These are phyloP conservation scores for Corymbia maculata DNA, from an alignment of 345 rosid species.

Conservation along the genomic window DNA sequence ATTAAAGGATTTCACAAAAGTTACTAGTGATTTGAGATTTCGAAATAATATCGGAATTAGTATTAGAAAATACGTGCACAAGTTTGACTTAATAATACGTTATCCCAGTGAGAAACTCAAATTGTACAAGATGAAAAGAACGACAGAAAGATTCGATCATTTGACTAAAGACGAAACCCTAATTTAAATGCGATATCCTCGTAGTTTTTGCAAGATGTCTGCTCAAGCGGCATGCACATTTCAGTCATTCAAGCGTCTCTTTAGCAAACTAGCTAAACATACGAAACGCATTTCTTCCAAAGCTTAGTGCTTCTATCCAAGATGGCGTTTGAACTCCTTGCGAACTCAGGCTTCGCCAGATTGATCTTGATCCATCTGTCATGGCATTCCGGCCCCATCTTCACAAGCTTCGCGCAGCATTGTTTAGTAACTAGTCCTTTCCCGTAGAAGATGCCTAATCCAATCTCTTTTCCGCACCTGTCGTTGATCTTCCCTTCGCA, in stretches of 20 bases:
- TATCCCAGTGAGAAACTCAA: too few species aligned
- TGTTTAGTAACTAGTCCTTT: not conserved
- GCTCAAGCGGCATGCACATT: not conserved
- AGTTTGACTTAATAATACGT: not conserved
- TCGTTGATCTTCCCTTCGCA: not conserved
- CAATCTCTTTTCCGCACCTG: not conserved
- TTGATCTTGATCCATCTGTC: not conserved
- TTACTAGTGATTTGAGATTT: not conserved
- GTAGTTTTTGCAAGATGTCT: not conserved
- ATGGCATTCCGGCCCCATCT: not conserved
- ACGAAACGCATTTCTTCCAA: not conserved
- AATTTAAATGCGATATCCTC: too few species aligned
- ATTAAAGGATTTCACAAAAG: not conserved
- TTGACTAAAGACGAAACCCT: too few species aligned
- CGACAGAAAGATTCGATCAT: too few species aligned
- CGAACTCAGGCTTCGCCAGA: not conserved
- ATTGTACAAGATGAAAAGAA: too few species aligned
- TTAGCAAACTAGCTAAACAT: not conserved
- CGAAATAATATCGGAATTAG: not conserved
- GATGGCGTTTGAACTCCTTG: not conserved
- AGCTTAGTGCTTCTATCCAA: not conserved
- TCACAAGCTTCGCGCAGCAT: not conserved
- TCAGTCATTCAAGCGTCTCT: not conserved
- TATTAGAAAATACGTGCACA: not conserved
- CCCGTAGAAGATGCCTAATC: not conserved